Percentiles rank a stretch among this genome's conserved stretches.
These are phyloP conservation scores for Microsporum audouinii DNA, from an alignment of 2,329 filamentous ascomycete species.

Conservation along the genomic window DNA sequence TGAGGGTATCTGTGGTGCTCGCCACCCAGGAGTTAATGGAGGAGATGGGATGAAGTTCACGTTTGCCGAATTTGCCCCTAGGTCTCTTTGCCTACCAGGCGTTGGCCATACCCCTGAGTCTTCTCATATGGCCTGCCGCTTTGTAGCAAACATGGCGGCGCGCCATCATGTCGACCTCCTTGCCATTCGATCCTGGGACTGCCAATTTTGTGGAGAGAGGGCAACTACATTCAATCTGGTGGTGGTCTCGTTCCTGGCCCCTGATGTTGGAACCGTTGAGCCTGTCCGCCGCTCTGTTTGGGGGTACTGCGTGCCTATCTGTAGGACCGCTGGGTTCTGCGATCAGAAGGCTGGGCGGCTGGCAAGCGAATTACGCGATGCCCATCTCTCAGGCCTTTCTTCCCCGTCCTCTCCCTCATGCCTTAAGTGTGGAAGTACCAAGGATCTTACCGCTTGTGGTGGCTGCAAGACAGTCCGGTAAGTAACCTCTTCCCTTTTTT, in stretches of 20 bases:
- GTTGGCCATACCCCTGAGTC: not conserved
- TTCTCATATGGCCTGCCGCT: not conserved
- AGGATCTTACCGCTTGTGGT: not conserved
- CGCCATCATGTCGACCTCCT: slow-evolving; percentile 3
- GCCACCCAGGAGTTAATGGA: slow-evolving; percentile 3
- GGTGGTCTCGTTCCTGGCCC: not conserved
- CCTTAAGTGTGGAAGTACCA: not conserved
- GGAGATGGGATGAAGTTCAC: slow-evolving; percentile 3
- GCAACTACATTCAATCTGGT: not conserved
- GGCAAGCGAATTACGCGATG: not conserved
- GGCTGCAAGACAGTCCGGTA: slow-evolving; percentile 5
- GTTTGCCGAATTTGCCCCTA: slow-evolving; percentile 4
- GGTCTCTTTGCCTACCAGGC: not conserved
- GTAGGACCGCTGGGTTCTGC: slow-evolving; percentile 1
- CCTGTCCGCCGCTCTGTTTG: slow-evolving; percentile 1
- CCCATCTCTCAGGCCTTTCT: not conserved
- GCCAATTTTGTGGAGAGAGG: slow-evolving; percentile 4
- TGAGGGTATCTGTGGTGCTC: slow-evolving; percentile 1
- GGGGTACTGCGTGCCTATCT: slow-evolving; percentile 6
- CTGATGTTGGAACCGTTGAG: not conserved
- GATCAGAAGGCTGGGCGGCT: slow-evolving; percentile 2
- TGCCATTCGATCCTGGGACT: slow-evolving; percentile 2
- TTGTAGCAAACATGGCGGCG: slow-evolving; percentile 3
- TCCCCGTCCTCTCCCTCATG: not conserved
- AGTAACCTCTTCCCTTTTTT: not conserved